A percentile compares a stretch with the other conserved stretches of the same genome.
Conservation (phyloP, 257 asterid species). For the Scutellaria barbata region DNA sequence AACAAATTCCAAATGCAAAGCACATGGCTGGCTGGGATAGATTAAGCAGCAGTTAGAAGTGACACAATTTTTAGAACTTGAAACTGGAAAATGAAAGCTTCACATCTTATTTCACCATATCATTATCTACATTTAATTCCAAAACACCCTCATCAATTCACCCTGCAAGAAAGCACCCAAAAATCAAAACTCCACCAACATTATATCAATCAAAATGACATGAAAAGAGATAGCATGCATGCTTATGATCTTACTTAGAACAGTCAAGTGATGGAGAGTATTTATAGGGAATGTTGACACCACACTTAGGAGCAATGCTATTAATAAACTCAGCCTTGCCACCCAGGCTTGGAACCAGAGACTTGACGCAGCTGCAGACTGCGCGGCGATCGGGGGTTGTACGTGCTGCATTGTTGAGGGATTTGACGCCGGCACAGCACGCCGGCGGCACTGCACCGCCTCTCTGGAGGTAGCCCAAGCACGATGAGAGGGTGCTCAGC, state of each 20-base stretch:
- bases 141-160: neutral
- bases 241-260: constrained; percentile 40
- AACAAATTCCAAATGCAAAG: too few relatives aligned
- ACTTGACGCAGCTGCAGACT: constrained; percentile 42
- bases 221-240: neutral
- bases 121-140: neutral
- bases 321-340: constrained; percentile 28
- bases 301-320: constrained; percentile 43
- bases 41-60: too few relatives aligned
- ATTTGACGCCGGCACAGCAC: constrained; percentile 44
- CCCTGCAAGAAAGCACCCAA: constrained; percentile 18
- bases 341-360: neutral
- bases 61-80: too few relatives aligned
- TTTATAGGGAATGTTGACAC: constrained; percentile 49
- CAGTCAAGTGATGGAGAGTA: constrained; percentile 51
- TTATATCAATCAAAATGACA: too few relatives aligned
- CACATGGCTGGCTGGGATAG: too few relatives aligned
- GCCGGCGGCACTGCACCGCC: constrained; percentile 16
- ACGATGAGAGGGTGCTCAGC: constrained; percentile 29
- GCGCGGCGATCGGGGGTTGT: constrained; percentile 44
- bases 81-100: neutral
- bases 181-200: too few relatives aligned
- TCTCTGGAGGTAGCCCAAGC: constrained; percentile 33
- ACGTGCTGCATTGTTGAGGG: constrained; percentile 33
- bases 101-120: neutral